Conservation (phyloP, 2,329 filamentous ascomycete species). For the Myriosclerotinia curreyana region DNA sequence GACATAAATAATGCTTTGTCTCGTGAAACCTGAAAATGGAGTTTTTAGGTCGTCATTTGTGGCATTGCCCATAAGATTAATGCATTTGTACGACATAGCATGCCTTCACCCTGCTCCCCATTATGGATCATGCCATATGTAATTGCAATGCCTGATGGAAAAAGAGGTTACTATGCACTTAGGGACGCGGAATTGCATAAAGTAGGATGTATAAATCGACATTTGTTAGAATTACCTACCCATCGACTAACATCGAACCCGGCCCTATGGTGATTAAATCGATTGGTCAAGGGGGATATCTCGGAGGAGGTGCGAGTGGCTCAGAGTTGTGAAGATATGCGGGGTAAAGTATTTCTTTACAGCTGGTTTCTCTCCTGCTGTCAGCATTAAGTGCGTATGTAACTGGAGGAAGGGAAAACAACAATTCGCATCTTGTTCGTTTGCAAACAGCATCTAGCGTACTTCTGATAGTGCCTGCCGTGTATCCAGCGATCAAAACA, state of each 20-base stretch:
- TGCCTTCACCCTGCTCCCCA: background rate
- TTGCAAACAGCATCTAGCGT: background rate
- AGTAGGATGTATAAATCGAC: background rate
- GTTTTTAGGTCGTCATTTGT: background rate
- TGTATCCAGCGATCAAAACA: conserved; percentile 1
- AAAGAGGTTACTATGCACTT: background rate
- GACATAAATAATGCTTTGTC: background rate
- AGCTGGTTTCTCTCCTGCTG: background rate
- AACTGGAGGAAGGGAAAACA: background rate
- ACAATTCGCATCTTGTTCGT: background rate
- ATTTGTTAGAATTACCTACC: background rate
- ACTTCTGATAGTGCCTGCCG: conserved; percentile 1
- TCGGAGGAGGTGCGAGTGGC: background rate
- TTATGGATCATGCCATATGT: background rate
- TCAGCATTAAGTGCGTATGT: conserved; percentile 4
- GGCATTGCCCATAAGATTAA: background rate
- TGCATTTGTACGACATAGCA: conserved; percentile 3
- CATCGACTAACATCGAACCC: background rate
- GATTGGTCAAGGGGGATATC: conserved; percentile 7
- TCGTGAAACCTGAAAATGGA: background rate
- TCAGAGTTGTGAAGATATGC: background rate
- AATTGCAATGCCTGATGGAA: background rate
- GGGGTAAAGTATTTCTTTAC: background rate
- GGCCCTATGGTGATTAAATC: background rate
- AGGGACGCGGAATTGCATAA: background rate